A percentile compares a stretch with the other conserved stretches of the same genome.
Conservation (phyloP, 352 stramenopile genomes). For the Pythium biforme region DNA sequence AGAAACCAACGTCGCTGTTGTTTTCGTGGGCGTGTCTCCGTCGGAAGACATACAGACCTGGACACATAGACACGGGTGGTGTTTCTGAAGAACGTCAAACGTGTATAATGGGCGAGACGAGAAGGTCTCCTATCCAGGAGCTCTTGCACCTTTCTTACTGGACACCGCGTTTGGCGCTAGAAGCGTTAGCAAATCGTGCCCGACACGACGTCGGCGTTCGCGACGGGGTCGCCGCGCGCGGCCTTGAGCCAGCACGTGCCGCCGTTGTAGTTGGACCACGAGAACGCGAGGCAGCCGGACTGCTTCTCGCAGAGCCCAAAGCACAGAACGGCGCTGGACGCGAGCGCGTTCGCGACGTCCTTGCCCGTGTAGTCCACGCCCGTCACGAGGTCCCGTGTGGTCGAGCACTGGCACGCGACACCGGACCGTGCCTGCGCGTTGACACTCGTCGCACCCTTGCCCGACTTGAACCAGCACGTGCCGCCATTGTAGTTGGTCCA, state of each 20-base stretch:
- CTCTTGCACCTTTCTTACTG: too few relatives aligned
- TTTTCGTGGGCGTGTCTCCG: too few relatives aligned
- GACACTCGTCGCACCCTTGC: background rate
- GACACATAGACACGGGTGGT: too few relatives aligned
- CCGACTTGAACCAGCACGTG: constrained; percentile 30
- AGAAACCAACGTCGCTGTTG: too few relatives aligned
- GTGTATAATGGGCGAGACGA: too few relatives aligned
- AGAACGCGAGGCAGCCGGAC: constrained; percentile 24
- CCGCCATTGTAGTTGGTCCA: constrained; percentile 32
- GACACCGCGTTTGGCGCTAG: too few relatives aligned
- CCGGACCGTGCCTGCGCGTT: constrained; percentile 12
- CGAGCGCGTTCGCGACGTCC: constrained; percentile 17
- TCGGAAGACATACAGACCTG: too few relatives aligned
- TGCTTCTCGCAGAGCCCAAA: constrained; percentile 5
- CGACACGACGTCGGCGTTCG: constrained; percentile 8
- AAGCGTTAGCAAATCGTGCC: constrained; percentile 17
- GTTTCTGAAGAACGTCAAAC: too few relatives aligned
- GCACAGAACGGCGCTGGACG: constrained; percentile 5
- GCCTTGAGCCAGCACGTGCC: constrained; percentile 34
- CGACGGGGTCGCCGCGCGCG: background rate
- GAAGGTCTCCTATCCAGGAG: too few relatives aligned
- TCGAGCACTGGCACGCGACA: constrained; percentile 14
- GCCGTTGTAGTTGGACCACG: constrained; percentile 30
- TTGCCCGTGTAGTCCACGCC: constrained; percentile 23
- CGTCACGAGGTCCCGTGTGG: constrained; percentile 1